Evolutionary conservation across 108 stramenopile genomes (phyloP).

Genomic region (Cyclotella sp.): DNA sequence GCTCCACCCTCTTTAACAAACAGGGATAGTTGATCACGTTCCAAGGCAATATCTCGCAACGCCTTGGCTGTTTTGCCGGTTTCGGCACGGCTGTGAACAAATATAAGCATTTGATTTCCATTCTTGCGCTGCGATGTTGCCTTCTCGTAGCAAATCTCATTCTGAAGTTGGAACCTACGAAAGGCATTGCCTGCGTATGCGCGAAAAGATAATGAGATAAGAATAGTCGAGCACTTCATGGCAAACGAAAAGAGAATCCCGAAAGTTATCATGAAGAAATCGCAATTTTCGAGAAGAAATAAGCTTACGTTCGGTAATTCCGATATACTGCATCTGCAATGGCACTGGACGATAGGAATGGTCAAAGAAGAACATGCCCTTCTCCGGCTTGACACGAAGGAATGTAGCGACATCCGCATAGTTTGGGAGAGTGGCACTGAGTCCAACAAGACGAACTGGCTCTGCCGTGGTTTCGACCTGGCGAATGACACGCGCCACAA

Average conservation of each 20-base stretch:
- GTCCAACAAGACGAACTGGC: slow-evolving; percentile 95
- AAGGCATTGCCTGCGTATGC: slow-evolving; percentile 80
- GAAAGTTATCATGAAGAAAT: background rate
- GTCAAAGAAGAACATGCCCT: slow-evolving; percentile 99
- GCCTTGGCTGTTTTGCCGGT: slow-evolving; percentile 98
- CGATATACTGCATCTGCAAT: slow-evolving; percentile 99
- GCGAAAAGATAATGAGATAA: background rate
- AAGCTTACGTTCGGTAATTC: slow-evolving; percentile 90
- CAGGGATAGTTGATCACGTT: slow-evolving; percentile 84
- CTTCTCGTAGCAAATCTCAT: slow-evolving; percentile 99
- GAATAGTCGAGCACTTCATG: background rate
- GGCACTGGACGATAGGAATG: slow-evolving; percentile 99
- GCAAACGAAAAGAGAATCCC: background rate
- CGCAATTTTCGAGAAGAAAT: background rate
- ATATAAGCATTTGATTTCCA: slow-evolving; percentile 96
- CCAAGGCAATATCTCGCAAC: slow-evolving; percentile 93
- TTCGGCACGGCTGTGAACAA: slow-evolving; percentile 98
- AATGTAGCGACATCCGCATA: slow-evolving; percentile 99
- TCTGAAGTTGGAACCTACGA: slow-evolving; percentile 96
- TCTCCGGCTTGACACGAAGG: slow-evolving; percentile 95
- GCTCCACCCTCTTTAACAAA: slow-evolving; percentile 94
- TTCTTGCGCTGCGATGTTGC: slow-evolving; percentile 87
- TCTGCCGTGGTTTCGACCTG: slow-evolving; percentile 96
- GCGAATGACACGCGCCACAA: slow-evolving; percentile 95
- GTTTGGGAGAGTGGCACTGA: slow-evolving; percentile 99